Conservation (phyloP, 306 rosid genomes). For the Quercus robur region DNA sequence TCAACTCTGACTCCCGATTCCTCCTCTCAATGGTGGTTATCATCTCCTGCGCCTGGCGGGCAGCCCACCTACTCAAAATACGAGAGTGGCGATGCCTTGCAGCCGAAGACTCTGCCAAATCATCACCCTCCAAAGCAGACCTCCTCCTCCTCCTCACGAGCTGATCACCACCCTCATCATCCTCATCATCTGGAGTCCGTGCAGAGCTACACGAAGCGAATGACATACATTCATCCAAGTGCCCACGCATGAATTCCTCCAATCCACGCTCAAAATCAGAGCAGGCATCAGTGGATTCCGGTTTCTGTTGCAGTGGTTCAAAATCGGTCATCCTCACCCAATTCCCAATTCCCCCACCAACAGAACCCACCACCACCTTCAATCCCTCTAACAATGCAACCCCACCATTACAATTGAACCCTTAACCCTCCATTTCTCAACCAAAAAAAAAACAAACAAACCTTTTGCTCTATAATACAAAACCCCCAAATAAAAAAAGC, state of each 20-base stretch:
- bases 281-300: constrained; percentile 80
- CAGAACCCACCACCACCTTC: constrained; percentile 34
- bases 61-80: constrained; percentile 95
- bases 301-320: constrained; percentile 88
- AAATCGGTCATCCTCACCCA: constrained; percentile 73
- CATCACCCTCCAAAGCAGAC: constrained; percentile 94
- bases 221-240: constrained; percentile 92
- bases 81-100: constrained; percentile 82
- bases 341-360: constrained; percentile 21
- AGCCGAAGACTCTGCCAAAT: constrained; percentile 92
- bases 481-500: constrained; percentile 31
- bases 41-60: constrained; percentile 98
- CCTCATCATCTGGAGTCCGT: constrained; percentile 72
- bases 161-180: constrained; percentile 86
- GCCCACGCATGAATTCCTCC: constrained; percentile 94
- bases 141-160: constrained; percentile 87
- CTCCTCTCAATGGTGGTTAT: constrained; percentile 98
- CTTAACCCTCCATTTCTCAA: constrained; percentile 31
- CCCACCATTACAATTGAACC: constrained; percentile 20
- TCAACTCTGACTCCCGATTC: constrained; percentile 91
- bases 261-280: constrained; percentile 78
- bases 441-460: constrained; percentile 16
- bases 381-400: constrained; percentile 28
- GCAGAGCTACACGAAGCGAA: constrained; percentile 94
- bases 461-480: constrained; percentile 34